Evolutionary conservation across 345 rosid genomes (phyloP), one percentile per base, ranked within the genome.

Genomic region (Euphorbia pulcherrima): DNA sequence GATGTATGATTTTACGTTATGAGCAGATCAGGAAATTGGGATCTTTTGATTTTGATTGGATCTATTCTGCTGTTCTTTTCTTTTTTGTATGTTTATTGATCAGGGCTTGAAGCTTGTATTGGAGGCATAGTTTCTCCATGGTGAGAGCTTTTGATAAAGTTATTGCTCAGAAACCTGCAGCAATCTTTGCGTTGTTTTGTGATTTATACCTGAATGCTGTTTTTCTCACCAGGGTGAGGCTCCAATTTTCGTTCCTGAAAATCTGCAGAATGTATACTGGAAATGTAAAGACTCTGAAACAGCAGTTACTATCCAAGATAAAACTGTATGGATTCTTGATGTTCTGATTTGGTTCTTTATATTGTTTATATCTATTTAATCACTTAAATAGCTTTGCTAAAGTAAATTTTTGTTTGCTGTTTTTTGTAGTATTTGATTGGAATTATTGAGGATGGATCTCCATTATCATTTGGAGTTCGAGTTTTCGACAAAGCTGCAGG

Each of bases 221-320:
- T 77, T 29, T 78, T 69, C 13, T 76, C 40, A 69, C 60, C 69
- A 93, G 97, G 98, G 96, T 74, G 88, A 86, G 84, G 96, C 94
- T 5, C 87, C 94, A 60, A 91, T 84, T 72, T 77, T 86, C 79
- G 56, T 74, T 73, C 68, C 66, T 51, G 83, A 80, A 63, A 72
- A 75, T 77, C 60, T 80, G 61, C 78, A 37, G 65, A 78, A 64
- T 72, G 87, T 78, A 64, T 66, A 70, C 74, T 64, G 74, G 44
- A 81, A 83, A 70, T 72, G 81, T 60, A 87, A 78, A 57, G 75
- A 79, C 28, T 62, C 54, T 69, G 80, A 77, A 71, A 79, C 85
- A 17, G 65, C 72, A 13, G 71, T 82, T 8, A 58, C 58, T 50
- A 58, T 83, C 57, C 84, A 78, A 17, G 81, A 86, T 75, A 86